Conservation (phyloP, 495 filamentous ascomycete species). For the Hypoxylon fuscum region DNA sequence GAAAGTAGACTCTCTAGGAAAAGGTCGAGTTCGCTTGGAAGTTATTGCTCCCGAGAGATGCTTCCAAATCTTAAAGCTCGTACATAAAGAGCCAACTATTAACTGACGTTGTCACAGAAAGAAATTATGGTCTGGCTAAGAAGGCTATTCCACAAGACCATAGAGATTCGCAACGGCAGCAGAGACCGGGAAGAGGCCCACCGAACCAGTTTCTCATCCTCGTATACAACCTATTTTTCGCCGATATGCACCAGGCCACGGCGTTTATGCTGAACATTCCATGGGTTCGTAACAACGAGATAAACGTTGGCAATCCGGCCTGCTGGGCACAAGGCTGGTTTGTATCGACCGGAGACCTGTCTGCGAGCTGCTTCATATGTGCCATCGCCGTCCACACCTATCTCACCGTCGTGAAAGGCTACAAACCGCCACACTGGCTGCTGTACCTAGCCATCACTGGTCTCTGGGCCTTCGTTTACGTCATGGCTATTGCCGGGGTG, state of each 20-base stretch:
- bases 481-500: slow-evolving; percentile 65
- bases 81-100: too few relatives aligned
- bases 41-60: too few relatives aligned
- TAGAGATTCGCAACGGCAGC: slow-evolving; percentile 43
- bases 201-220: slow-evolving; percentile 78
- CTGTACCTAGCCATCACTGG: slow-evolving; percentile 61
- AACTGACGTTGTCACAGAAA: too few relatives aligned
- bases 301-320: slow-evolving; percentile 62
- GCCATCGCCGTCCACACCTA: slow-evolving; percentile 77
- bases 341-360: slow-evolving; percentile 74
- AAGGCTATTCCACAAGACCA: slow-evolving; percentile 22
- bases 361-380: slow-evolving; percentile 74
- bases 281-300: slow-evolving; percentile 65
- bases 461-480: slow-evolving; percentile 68
- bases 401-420: slow-evolving; percentile 66
- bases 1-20: too few relatives aligned
- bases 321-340: slow-evolving; percentile 80
- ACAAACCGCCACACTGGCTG: slow-evolving; percentile 61
- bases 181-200: slow-evolving; percentile 29
- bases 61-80: too few relatives aligned
- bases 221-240: slow-evolving; percentile 76
- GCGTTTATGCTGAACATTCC: slow-evolving; percentile 73
- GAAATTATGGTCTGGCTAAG: slow-evolving; percentile 25
- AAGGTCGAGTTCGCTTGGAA: too few relatives aligned
- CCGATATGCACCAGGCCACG: slow-evolving; percentile 75